phyloP scores from a whole-genome alignment of 495 filamentous ascomycete genomes.

The Melanomma pulvis-pyrius region DNA sequence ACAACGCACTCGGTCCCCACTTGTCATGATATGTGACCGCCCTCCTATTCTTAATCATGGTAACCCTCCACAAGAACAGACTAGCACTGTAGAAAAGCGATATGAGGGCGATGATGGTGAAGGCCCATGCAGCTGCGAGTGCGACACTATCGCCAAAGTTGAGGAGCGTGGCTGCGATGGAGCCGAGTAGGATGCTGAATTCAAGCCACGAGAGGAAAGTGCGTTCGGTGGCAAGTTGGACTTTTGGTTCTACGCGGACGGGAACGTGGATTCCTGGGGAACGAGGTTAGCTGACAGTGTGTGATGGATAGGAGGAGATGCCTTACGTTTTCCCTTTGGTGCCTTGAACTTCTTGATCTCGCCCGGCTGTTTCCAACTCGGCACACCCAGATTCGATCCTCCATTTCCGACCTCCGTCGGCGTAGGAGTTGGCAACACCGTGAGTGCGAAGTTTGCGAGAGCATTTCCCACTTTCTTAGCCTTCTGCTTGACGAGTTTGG shows the following conservation, averaged over 20 bases:
- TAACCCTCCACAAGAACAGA: conserved; percentile 84
- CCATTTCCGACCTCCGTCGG: conserved; percentile 61
- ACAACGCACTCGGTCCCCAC: conserved; percentile 82
- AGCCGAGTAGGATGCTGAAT: conserved; percentile 89
- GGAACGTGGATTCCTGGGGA: conserved; percentile 81
- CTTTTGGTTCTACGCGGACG: conserved; percentile 94
- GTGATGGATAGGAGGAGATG: not conserved
- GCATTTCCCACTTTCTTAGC: conserved; percentile 36
- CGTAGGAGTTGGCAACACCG: conserved; percentile 61
- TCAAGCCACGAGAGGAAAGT: conserved; percentile 98
- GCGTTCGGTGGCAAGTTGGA: conserved; percentile 93
- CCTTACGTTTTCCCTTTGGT: conserved; percentile 80
- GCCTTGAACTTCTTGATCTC: conserved; percentile 74
- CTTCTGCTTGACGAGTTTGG: conserved; percentile 18
- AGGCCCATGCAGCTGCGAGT: conserved; percentile 69
- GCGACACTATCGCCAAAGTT: conserved; percentile 72
- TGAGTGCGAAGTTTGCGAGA: conserved; percentile 51
- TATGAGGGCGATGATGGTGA: conserved; percentile 77
- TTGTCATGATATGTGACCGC: conserved; percentile 90
- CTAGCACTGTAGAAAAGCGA: conserved; percentile 76
- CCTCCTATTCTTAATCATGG: conserved; percentile 76
- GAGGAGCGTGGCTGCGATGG: conserved; percentile 86
- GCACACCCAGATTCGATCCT: conserved; percentile 52
- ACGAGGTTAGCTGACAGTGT: not conserved
- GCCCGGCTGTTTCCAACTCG: conserved; percentile 50